Evolutionary conservation across 1,284 basidiomycete species (phyloP).

Genomic region (Trichosporon sp.): DNA sequence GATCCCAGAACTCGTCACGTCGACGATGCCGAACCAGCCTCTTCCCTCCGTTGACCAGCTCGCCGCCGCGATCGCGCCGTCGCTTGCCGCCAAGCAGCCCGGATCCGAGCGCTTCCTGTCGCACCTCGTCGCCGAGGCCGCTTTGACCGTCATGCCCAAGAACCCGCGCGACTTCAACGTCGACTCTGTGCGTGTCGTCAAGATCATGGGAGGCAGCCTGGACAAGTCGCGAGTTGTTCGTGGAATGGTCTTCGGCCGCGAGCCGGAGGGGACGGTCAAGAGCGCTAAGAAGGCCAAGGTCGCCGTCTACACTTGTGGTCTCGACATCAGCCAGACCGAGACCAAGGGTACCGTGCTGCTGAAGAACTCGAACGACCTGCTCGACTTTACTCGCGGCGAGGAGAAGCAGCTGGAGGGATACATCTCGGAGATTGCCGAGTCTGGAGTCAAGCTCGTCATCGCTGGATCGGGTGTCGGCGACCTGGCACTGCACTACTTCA

Average conservation of each 20-base stretch:
- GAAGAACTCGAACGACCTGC: constrained; percentile 92
- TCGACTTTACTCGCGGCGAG: constrained; percentile 93
- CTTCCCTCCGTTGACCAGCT: constrained; percentile 77
- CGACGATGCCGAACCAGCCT: constrained; percentile 52
- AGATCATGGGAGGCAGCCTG: constrained; percentile 92
- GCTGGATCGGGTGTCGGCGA: constrained; percentile 91
- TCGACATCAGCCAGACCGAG: constrained; percentile 94
- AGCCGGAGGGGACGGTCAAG: constrained; percentile 85
- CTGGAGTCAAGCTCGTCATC: constrained; percentile 89
- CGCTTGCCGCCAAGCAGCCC: constrained; percentile 96
- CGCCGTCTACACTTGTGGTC: constrained; percentile 85
- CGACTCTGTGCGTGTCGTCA: constrained; percentile 96
- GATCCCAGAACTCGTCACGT: constrained; percentile 44
- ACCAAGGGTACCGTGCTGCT: constrained; percentile 98
- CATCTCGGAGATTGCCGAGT: constrained; percentile 94
- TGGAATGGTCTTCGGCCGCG: constrained; percentile 97
- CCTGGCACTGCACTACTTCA: constrained; percentile 94
- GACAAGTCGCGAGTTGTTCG: constrained; percentile 79
- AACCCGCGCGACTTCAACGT: constrained; percentile 92
- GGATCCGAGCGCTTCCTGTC: constrained; percentile 83
- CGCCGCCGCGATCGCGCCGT: constrained; percentile 74
- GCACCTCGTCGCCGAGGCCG: constrained; percentile 84
- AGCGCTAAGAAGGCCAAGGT: constrained; percentile 80
- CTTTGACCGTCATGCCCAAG: constrained; percentile 80
- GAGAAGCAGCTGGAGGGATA: constrained; percentile 96